These are phyloP conservation scores for Clonostachys solani DNA, from an alignment of 2,329 filamentous ascomycete species.

Conservation along the genomic window DNA sequence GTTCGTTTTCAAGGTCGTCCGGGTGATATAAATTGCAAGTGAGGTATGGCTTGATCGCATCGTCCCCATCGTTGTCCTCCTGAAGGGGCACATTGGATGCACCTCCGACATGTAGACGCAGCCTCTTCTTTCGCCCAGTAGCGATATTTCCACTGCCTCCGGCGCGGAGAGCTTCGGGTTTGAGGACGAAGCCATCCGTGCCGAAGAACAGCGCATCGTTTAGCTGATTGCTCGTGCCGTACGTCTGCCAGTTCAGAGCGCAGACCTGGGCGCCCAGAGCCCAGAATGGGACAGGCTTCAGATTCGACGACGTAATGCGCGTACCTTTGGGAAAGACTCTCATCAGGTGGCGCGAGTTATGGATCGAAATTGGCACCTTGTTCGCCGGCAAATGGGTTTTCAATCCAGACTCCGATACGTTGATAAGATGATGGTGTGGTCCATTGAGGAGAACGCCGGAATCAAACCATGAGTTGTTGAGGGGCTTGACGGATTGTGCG, in stretches of 20 bases:
- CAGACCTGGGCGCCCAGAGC: constrained; percentile 64
- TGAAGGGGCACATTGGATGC: constrained; percentile 58
- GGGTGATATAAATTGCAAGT: constrained; percentile 62
- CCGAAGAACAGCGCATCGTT: constrained; percentile 65
- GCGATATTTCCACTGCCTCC: constrained; percentile 47
- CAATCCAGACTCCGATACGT: constrained; percentile 62
- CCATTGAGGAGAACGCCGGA: constrained; percentile 42
- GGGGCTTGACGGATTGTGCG: constrained; percentile 65
- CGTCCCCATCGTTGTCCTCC: constrained; percentile 39
- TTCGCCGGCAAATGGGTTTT: constrained; percentile 42
- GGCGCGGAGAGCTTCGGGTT: constrained; percentile 53
- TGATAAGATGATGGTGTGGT: constrained; percentile 64
- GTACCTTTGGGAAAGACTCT: constrained; percentile 67
- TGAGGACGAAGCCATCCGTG: constrained; percentile 62
- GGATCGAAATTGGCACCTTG: constrained; percentile 42
- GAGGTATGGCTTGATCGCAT: constrained; percentile 58
- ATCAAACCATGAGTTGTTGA: constrained; percentile 62
- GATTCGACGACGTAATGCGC: constrained; percentile 61
- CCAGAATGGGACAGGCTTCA: constrained; percentile 62
- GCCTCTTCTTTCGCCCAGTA: constrained; percentile 38
- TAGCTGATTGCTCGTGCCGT: constrained; percentile 60
- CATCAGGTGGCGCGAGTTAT: constrained; percentile 66
- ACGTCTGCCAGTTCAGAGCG: constrained; percentile 67
- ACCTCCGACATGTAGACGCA: constrained; percentile 56
- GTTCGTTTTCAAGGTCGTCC: constrained; percentile 37